Conservation (phyloP, 2,329 filamentous ascomycete species). For the Phialocephala subalpina region DNA sequence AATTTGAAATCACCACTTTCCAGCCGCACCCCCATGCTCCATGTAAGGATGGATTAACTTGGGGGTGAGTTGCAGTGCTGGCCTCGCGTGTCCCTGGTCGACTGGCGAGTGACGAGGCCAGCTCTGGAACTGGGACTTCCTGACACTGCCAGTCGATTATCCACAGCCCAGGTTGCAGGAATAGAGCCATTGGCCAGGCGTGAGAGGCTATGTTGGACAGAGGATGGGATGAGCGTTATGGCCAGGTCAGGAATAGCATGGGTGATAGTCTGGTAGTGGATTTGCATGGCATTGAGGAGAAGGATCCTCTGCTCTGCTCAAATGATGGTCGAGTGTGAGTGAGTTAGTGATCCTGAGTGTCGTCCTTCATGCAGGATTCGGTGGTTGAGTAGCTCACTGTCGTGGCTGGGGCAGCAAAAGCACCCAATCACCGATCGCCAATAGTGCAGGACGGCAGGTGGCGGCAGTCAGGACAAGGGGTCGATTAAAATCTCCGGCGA, state of each 20-base stretch:
- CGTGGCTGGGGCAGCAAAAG: neutral
- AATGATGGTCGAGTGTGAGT: neutral
- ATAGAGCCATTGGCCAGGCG: neutral
- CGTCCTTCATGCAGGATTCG: slow-evolving; percentile 10
- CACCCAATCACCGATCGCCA: neutral
- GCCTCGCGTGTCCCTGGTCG: neutral
- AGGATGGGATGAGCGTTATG: neutral
- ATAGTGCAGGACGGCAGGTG: slow-evolving; percentile 7
- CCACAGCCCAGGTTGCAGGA: neutral
- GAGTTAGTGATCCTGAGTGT: neutral
- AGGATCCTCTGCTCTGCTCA: neutral
- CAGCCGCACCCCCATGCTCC: slow-evolving; percentile 14
- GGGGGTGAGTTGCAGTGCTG: neutral
- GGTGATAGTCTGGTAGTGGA: neutral
- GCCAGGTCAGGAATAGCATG: neutral
- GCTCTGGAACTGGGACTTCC: neutral
- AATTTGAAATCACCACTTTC: slow-evolving; percentile 18
- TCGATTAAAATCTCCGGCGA: neutral
- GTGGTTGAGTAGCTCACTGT: slow-evolving; percentile 5
- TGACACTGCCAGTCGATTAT: neutral
- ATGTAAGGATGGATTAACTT: neutral
- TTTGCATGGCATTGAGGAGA: slow-evolving; percentile 2
- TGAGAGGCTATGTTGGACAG: neutral
- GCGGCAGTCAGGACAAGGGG: slow-evolving; percentile 2
- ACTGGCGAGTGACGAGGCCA: slow-evolving; percentile 5